Conservation (phyloP, 371 early-diverging fungal species). For the Smittium culicis region DNA sequence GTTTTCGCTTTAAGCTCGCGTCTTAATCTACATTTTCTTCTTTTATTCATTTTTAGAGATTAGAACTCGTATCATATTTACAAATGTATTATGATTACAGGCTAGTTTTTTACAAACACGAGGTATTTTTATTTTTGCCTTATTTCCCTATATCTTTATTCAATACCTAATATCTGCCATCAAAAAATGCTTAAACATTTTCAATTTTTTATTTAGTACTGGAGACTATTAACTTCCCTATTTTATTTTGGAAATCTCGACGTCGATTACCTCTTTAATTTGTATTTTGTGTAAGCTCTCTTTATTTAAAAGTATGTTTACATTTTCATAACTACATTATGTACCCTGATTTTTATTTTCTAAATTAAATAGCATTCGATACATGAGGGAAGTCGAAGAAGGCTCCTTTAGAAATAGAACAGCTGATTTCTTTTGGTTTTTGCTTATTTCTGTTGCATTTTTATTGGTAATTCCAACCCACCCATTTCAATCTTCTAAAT, state of each 20-base stretch:
- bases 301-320: no score
- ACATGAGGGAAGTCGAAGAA: slow-evolving; percentile 87
- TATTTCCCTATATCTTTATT: no score
- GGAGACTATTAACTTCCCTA: slow-evolving; percentile 81
- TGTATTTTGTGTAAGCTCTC: slow-evolving; percentile 75
- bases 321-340: no score
- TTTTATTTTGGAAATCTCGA: slow-evolving; percentile 80
- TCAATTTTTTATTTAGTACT: slow-evolving; percentile 44
- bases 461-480: slow-evolving; percentile 34
- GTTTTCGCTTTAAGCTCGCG: no score
- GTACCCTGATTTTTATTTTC: slow-evolving; percentile 5
- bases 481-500: background rate
- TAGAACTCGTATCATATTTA: slow-evolving; percentile 50
- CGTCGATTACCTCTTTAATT: slow-evolving; percentile 81
- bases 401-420: slow-evolving; percentile 76
- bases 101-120: slow-evolving; percentile 42
- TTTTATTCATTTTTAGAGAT: slow-evolving; percentile 9
- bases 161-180: no score
- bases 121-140: slow-evolving; percentile 48
- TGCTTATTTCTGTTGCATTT: slow-evolving; percentile 50
- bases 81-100: slow-evolving; percentile 70
- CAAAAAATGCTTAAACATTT: slow-evolving; percentile 6
- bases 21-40: background rate
- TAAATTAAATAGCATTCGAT: slow-evolving; percentile 45
- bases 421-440: slow-evolving; percentile 79